phyloP scores from a whole-genome alignment of 345 rosid species.

The Hibiscus tridactylites region DNA sequence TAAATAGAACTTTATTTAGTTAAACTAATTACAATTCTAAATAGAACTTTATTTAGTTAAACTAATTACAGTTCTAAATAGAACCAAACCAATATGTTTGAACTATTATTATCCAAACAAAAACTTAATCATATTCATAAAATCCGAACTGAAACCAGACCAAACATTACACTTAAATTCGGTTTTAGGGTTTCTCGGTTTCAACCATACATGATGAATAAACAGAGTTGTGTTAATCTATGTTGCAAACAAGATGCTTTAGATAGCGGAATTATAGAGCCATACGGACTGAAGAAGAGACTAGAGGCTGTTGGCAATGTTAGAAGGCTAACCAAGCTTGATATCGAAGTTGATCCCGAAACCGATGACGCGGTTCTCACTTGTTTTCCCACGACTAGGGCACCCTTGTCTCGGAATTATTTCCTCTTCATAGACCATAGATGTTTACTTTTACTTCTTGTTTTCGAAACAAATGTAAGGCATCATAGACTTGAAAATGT shows the following conservation, averaged over 20 bases:
- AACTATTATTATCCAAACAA: background rate
- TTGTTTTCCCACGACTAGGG: constrained; percentile 59
- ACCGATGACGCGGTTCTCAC: constrained; percentile 54
- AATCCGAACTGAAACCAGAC: background rate
- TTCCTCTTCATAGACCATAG: constrained; percentile 47
- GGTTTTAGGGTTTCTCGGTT: background rate
- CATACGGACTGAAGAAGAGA: constrained; percentile 59
- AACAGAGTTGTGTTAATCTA: background rate
- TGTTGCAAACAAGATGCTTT: constrained; percentile 44
- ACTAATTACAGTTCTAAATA: background rate
- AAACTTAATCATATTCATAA: background rate
- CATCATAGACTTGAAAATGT: background rate
- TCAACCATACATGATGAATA: background rate
- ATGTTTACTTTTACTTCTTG: no score
- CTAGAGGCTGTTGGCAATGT: constrained; percentile 72
- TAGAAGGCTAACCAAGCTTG: constrained; percentile 66
- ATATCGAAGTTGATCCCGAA: constrained; percentile 89
- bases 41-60: no score
- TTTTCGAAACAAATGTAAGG: no score
- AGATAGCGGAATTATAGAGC: constrained; percentile 41
- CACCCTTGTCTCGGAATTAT: constrained; percentile 84
- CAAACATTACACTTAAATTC: background rate
- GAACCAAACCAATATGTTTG: background rate
- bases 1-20: no score
- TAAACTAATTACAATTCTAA: background rate